These are phyloP conservation scores for Cyathus striatus DNA, from an alignment of 768 basidiomycete genomes.

Conservation along the genomic window DNA sequence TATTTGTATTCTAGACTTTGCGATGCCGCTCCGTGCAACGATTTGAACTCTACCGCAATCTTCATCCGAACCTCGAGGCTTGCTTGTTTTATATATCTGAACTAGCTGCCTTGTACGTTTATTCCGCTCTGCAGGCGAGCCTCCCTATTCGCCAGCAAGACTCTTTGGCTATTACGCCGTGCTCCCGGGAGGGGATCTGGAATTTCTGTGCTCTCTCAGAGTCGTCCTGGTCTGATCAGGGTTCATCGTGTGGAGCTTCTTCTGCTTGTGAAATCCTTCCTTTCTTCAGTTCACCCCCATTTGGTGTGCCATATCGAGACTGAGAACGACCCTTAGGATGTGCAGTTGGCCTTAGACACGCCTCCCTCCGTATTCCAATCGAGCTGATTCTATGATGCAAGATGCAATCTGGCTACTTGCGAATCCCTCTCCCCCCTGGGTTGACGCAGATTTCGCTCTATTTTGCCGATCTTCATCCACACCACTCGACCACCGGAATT, in stretches of 20 bases:
- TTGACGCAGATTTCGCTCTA: slow-evolving; percentile 16
- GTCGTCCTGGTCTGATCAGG: slow-evolving; percentile 18
- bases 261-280: slow-evolving; percentile 13
- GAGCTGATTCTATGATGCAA: slow-evolving; percentile 6
- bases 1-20: too few relatives aligned
- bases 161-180: slow-evolving; percentile 21
- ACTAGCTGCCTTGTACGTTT: too few relatives aligned
- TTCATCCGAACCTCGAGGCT: too few relatives aligned
- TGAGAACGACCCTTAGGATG: slow-evolving; percentile 13
- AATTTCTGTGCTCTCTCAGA: slow-evolving; percentile 20
- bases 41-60: too few relatives aligned
- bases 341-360: slow-evolving; percentile 9
- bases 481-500: slow-evolving; percentile 24
- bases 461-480: slow-evolving; percentile 39
- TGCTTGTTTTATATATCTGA: too few relatives aligned
- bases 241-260: slow-evolving; percentile 14
- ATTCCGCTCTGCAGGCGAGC: too few relatives aligned
- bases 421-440: slow-evolving; percentile 13
- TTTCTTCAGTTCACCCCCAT: slow-evolving; percentile 17
- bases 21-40: too few relatives aligned
- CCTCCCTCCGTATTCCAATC: slow-evolving; percentile 9
- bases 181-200: slow-evolving; percentile 22
- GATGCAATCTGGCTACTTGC: slow-evolving; percentile 12
- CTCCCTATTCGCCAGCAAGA: neutral
- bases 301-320: slow-evolving; percentile 18